Conservation (phyloP, 2,329 filamentous ascomycete species). For the Fusarium cicatricum region DNA sequence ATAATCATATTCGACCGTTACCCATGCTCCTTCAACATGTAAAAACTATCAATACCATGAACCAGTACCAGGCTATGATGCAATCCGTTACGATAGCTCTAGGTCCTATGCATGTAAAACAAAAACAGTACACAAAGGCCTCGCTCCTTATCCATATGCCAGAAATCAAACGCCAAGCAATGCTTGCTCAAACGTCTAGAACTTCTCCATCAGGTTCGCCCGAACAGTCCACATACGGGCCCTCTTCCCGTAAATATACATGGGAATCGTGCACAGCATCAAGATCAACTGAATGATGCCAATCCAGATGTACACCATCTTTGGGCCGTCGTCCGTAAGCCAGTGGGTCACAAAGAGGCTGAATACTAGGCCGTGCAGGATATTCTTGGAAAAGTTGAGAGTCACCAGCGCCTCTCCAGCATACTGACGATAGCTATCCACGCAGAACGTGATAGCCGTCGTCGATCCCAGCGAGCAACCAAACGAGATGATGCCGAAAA, state of each 20-base stretch:
- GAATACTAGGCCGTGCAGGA: slow-evolving; percentile 90
- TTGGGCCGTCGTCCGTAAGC: slow-evolving; percentile 78
- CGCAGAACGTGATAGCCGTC: slow-evolving; percentile 91
- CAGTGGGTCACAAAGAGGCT: slow-evolving; percentile 87
- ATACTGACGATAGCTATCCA: slow-evolving; percentile 93
- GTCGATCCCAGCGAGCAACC: slow-evolving; percentile 91
- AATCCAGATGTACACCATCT: slow-evolving; percentile 80
- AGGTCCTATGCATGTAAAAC: too few species aligned
- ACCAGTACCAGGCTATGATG: too few species aligned
- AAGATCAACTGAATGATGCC: slow-evolving; percentile 85
- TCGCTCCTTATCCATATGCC: too few species aligned
- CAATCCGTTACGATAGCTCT: too few species aligned
- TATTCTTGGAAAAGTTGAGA: slow-evolving; percentile 93
- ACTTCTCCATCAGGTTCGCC: slow-evolving; percentile 86
- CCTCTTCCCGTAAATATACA: slow-evolving; percentile 94
- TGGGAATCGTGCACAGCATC: slow-evolving; percentile 79
- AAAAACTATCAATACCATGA: too few species aligned
- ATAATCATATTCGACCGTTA: too few species aligned
- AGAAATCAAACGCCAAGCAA: slow-evolving; percentile 16
- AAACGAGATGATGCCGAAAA: slow-evolving; percentile 92
- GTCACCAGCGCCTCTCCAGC: slow-evolving; percentile 94
- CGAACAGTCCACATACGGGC: slow-evolving; percentile 93
- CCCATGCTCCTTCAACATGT: too few species aligned
- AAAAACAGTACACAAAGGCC: too few species aligned
- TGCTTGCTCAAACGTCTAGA: slow-evolving; percentile 38